phyloP scores from a whole-genome alignment of 2,329 filamentous ascomycete genomes.

The Botrytis fabae region DNA sequence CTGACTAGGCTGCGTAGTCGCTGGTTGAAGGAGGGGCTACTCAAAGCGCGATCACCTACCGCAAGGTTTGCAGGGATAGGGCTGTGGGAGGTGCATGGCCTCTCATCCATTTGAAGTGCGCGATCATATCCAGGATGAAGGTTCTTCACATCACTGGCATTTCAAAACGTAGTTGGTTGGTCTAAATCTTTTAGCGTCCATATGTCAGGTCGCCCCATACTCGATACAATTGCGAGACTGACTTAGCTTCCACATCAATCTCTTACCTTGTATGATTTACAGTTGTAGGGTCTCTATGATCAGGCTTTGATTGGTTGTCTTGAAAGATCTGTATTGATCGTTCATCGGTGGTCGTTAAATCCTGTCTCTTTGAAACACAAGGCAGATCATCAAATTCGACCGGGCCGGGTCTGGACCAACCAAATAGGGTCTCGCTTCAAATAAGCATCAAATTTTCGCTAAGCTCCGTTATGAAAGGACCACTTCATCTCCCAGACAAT shows the following conservation, averaged over 20 bases:
- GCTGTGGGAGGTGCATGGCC: constrained; percentile 15
- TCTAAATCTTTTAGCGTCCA: constrained; percentile 5
- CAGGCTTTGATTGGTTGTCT: constrained; percentile 23
- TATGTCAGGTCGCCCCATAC: constrained; percentile 17
- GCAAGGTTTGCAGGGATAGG: constrained; percentile 22
- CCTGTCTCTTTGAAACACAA: constrained; percentile 31
- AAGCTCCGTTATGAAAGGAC: constrained; percentile 33
- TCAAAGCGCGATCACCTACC: constrained; percentile 16
- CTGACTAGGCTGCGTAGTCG: constrained; percentile 6
- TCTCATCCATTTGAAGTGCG: constrained; percentile 14
- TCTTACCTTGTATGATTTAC: constrained; percentile 9
- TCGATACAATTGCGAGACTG: constrained; percentile 15
- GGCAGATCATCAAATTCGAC: constrained; percentile 23
- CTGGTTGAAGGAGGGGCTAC: constrained; percentile 19
- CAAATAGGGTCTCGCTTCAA: constrained; percentile 19
- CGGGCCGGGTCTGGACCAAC: constrained; percentile 24
- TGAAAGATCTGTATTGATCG: constrained; percentile 26
- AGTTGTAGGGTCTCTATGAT: neutral
- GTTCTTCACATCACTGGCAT: constrained; percentile 14
- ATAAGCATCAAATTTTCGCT: constrained; percentile 24
- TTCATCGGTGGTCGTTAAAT: constrained; percentile 29
- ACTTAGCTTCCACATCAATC: constrained; percentile 8
- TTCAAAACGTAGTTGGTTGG: constrained; percentile 6
- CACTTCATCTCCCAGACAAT: constrained; percentile 28
- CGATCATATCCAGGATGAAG: constrained; percentile 20